Percentiles rank a stretch among this genome's conserved stretches.
Conservation (phyloP, 257 asterid genomes). For the Solanum sejunctum region DNA sequence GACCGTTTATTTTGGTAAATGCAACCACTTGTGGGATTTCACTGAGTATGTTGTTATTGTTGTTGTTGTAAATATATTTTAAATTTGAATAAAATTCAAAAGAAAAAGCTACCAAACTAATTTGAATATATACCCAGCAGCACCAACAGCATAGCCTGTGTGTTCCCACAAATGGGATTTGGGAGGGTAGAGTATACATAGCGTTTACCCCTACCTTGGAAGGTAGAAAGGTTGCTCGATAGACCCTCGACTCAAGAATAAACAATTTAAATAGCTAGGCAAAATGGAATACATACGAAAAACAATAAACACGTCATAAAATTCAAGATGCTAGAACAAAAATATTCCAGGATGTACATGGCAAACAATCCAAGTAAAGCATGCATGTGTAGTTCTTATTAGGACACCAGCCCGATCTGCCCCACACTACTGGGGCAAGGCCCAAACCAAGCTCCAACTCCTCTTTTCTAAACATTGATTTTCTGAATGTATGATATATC, state of each 20-base stretch:
- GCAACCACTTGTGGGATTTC: too few relatives aligned
- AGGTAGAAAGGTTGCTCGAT: not conserved
- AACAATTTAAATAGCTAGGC: not conserved
- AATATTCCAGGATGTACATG: not conserved
- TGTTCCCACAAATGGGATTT: not conserved
- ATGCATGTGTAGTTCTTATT: not conserved
- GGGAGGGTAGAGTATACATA: not conserved
- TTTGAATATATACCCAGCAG: not conserved
- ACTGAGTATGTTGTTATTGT: too few relatives aligned
- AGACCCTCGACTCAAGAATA: not conserved
- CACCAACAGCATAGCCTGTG: not conserved
- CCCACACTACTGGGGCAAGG: not conserved
- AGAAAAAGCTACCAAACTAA: not conserved
- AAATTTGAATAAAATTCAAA: not conserved
- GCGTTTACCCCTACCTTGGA: not conserved
- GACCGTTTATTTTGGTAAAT: not conserved
- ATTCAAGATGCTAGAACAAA: not conserved
- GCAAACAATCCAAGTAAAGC: not conserved
- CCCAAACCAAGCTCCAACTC: not conserved
- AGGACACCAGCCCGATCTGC: not conserved
- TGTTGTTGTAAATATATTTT: not conserved
- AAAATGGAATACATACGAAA: not conserved
- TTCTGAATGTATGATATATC: not conserved
- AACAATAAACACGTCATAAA: not conserved
- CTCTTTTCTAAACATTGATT: not conserved